These are phyloP conservation scores for Fusarium phyllophilum DNA, from an alignment of 2,329 filamentous ascomycete species.

Conservation along the genomic window DNA sequence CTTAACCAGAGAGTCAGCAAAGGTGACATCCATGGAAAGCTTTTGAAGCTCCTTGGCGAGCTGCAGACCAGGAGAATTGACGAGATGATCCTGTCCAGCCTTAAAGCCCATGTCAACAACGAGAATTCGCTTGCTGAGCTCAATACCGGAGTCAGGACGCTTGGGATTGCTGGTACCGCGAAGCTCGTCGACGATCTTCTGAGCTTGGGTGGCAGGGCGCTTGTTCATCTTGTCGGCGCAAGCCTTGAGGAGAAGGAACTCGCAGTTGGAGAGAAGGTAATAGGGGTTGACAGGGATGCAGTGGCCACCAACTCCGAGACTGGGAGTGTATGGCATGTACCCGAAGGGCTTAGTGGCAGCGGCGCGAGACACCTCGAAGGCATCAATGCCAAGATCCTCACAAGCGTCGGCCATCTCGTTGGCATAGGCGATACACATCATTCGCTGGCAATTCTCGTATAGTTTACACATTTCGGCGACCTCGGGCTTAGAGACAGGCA, in stretches of 20 bases:
- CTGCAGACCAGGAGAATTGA: conserved; percentile 33
- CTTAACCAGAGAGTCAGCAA: conserved; percentile 34
- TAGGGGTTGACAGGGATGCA: conserved; percentile 66
- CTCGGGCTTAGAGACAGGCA: conserved; percentile 61
- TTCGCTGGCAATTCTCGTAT: conserved; percentile 66
- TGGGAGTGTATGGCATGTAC: conserved; percentile 58
- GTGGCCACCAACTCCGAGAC: conserved; percentile 63
- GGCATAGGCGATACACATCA: conserved; percentile 63
- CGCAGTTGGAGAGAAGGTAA: conserved; percentile 60
- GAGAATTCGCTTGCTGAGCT: conserved; percentile 18
- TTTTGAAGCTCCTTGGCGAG: conserved; percentile 25
- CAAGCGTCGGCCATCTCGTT: conserved; percentile 67
- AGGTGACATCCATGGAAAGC: conserved; percentile 28
- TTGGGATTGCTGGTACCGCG: neutral
- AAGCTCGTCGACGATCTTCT: conserved; percentile 3
- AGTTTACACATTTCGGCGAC: conserved; percentile 67
- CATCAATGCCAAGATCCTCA: conserved; percentile 54
- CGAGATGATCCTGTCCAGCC: conserved; percentile 37
- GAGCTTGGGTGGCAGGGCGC: conserved; percentile 46
- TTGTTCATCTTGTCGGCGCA: conserved; percentile 55
- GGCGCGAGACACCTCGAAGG: conserved; percentile 59
- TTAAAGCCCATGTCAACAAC: conserved; percentile 39
- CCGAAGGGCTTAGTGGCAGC: conserved; percentile 64
- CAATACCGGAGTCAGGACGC: conserved; percentile 20
- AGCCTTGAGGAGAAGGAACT: conserved; percentile 57